Evolutionary conservation across 257 asterid genomes (phyloP).

Genomic region (Voacanga thouarsii): DNA sequence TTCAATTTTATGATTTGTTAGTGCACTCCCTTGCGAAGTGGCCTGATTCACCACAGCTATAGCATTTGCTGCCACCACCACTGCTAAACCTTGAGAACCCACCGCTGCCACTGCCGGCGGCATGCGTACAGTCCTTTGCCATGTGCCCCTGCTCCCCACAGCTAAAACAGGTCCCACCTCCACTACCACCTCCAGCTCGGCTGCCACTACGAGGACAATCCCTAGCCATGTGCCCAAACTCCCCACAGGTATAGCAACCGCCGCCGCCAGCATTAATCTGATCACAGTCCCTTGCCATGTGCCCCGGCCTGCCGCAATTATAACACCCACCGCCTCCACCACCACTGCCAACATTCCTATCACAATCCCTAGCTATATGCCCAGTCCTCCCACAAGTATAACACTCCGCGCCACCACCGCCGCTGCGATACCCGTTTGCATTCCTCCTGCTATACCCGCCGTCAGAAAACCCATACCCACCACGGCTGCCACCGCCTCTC

Average conservation of each 20-base stretch:
- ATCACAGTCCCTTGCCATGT: conserved; percentile 16
- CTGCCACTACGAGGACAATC: conserved; percentile 34
- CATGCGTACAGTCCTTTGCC: conserved; percentile 65
- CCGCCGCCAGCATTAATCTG: conserved; percentile 4
- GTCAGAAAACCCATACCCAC: conserved; percentile 37
- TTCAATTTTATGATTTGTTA: conserved; percentile 15
- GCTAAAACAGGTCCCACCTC: conserved; percentile 43
- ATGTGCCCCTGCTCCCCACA: conserved; percentile 69
- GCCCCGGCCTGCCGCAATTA: conserved; percentile 8
- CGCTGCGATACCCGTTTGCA: conserved; percentile 27
- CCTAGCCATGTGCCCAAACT: conserved; percentile 53
- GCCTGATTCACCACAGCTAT: conserved; percentile 66
- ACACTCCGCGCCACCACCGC: conserved; percentile 42
- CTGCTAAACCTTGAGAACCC: conserved; percentile 40
- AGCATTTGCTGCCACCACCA: conserved; percentile 37
- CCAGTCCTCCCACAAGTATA: conserved; percentile 41
- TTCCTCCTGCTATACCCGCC: conserved; percentile 29
- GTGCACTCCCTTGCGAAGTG: conserved; percentile 80
- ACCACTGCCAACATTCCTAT: conserved; percentile 13
- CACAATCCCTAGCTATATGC: conserved; percentile 48
- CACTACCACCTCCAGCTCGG: conserved; percentile 30
- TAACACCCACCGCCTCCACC: conserved; percentile 18
- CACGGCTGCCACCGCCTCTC: conserved; percentile 27
- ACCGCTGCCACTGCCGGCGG: conserved; percentile 33
- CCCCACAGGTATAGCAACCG: conserved; percentile 69